phyloP scores from a whole-genome alignment of 2,329 filamentous ascomycete genomes.

The Phialemoniopsis sp. region DNA sequence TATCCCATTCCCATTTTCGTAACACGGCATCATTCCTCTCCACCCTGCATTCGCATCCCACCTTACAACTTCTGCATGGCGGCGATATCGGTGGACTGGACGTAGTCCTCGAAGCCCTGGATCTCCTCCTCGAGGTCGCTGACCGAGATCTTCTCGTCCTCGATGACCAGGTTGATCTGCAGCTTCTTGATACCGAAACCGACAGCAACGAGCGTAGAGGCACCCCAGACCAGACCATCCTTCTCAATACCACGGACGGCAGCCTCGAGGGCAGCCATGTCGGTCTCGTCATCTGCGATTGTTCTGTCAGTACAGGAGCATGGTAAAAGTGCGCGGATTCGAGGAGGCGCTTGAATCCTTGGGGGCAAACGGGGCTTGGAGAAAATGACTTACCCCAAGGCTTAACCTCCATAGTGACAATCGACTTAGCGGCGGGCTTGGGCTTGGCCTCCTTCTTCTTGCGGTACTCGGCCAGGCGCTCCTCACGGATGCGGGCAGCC shows the following conservation, averaged over 20 bases:
- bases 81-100: conserved; percentile 87
- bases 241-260: conserved; percentile 79
- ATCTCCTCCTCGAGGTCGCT: conserved; percentile 87
- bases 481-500: conserved; percentile 78
- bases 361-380: background rate
- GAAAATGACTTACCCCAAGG: conserved; percentile 78
- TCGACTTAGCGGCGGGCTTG: conserved; percentile 91
- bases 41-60: too few relatives aligned
- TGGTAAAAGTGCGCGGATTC: conserved; percentile 12
- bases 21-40: too few relatives aligned
- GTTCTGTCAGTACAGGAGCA: conserved; percentile 5
- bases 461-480: conserved; percentile 88
- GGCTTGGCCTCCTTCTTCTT: conserved; percentile 95
- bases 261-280: conserved; percentile 78
- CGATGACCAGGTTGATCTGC: conserved; percentile 95
- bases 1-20: too few relatives aligned
- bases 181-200: conserved; percentile 99
- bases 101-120: conserved; percentile 80
- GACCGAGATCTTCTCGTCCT: conserved; percentile 92
- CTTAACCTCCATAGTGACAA: conserved; percentile 95
- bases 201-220: conserved; percentile 80
- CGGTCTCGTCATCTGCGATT: conserved; percentile 78
- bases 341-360: too few relatives aligned
- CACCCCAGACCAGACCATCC: conserved; percentile 96
- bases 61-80: conserved; percentile 90